Evolutionary conservation across 108 stramenopile species (phyloP).

Genomic region (Nitzschia sp.): DNA sequence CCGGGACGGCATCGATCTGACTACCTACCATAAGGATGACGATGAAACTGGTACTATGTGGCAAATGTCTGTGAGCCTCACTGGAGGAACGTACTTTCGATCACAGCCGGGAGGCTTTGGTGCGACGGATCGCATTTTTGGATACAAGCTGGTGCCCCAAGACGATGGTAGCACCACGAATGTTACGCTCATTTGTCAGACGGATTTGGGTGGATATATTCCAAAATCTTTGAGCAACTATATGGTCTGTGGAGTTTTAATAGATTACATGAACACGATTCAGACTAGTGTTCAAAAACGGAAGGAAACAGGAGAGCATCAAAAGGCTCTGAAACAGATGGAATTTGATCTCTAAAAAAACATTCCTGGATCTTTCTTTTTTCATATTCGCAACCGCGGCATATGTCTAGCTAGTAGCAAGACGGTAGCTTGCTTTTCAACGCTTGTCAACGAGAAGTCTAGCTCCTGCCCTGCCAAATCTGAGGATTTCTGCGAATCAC

Average conservation of each 20-base stretch:
- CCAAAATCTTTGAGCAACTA: conserved; percentile 26
- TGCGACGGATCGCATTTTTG: conserved; percentile 18
- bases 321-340: conserved; percentile 11
- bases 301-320: conserved; percentile 21
- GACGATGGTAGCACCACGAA: conserved; percentile 14
- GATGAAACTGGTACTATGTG: conserved; percentile 31
- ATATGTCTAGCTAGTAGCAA: too few relatives aligned
- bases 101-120: conserved; percentile 10
- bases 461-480: not conserved
- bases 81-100: conserved; percentile 15
- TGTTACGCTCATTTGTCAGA: conserved; percentile 14
- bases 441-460: too few relatives aligned
- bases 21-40: conserved; percentile 23
- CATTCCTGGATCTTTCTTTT: too few relatives aligned
- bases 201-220: conserved; percentile 19
- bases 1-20: conserved; percentile 29
- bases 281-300: conserved; percentile 1
- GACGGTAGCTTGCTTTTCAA: too few relatives aligned
- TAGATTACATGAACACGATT: conserved; percentile 26
- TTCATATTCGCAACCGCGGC: too few relatives aligned
- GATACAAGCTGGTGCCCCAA: conserved; percentile 20
- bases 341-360: conserved; percentile 17
- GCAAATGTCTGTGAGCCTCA: conserved; percentile 20
- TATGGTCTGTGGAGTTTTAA: conserved; percentile 16
- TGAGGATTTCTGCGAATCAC: not conserved